Base-by-base conservation (phyloP, 371 early-diverging fungal species). In the Nematocida sp. region DNA sequence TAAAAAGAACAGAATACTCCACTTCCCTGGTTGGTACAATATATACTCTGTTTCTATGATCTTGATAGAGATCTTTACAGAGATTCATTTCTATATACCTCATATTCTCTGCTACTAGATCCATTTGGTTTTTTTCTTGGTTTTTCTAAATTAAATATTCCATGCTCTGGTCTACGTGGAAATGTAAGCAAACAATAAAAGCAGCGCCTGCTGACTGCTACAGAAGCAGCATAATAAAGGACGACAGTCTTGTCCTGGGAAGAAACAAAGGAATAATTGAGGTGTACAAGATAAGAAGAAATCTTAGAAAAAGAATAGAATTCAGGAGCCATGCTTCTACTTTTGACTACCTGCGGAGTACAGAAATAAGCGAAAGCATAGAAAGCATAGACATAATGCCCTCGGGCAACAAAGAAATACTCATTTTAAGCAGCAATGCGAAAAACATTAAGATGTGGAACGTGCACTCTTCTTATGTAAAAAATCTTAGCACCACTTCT, bases 311-410 rank as follows among this genome's bases (percentile, higher is more conserved):
- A 40, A 64, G 56, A 55, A 65, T 65, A 13, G 77, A 77, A 55
- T 65, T 55, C 50, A 40, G 60, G 48, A 77, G 77, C 40, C 97
- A 97, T 86, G 92, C 94, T 82, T 91, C 95, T 36, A 95, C 94
- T 86, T 96, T 98, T 80, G 99, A 98, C 85, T 95, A 95, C 83
- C 87, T 97, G 65, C 95, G 96, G 86, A 92, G 92, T 86, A 87
- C 95, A 82, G 96, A 95, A 82, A 95, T 97, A 66, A 93, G 94
- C 82, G 97, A 97, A 80, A 94, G 95, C 84, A 95, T 98, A 84
- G 94, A 94, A 84, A 91, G 94, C 81, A 94, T 98, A 80, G 90
- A 93, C 76, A 93, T 94, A 92, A 90, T 79, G 11, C 65, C 77
- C 16, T 49, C 51, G 32, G 82, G 82, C 16, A 76, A 66, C 2